Percentiles rank a stretch among this genome's conserved stretches.
Evolutionary conservation across 108 stramenopile species (phyloP).

Genomic region (Bacterosira constricta): DNA sequence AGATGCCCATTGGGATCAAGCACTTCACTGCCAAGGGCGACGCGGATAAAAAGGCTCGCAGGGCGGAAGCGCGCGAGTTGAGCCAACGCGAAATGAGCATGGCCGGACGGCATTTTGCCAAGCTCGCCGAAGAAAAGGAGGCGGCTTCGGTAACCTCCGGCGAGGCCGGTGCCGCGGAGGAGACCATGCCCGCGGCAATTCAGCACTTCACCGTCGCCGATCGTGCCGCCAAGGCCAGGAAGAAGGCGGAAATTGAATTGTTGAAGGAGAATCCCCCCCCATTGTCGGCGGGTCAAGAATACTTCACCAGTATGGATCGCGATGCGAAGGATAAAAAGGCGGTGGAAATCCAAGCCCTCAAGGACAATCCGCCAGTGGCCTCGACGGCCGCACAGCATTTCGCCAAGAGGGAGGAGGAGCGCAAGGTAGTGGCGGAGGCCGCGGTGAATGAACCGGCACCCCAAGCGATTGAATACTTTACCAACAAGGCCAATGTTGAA

Average conservation of each 20-base stretch:
- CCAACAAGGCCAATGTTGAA: background rate
- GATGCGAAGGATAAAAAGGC: background rate
- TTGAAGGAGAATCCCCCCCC: slow-evolving; percentile 1
- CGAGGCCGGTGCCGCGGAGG: background rate
- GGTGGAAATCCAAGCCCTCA: background rate
- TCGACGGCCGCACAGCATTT: background rate
- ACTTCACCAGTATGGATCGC: slow-evolving; percentile 3
- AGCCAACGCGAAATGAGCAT: background rate
- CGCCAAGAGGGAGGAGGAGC: background rate
- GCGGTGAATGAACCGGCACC: background rate
- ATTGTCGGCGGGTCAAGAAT: background rate
- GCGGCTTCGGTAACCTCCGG: background rate
- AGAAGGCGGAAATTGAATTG: background rate
- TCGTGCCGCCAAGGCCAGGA: background rate
- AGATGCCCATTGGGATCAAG: background rate
- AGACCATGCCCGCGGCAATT: background rate
- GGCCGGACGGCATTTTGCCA: background rate
- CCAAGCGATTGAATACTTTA: background rate
- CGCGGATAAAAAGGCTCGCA: background rate
- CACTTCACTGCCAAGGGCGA: background rate
- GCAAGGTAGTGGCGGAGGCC: background rate
- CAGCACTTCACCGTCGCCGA: background rate
- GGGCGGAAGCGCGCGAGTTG: background rate
- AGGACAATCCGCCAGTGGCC: background rate
- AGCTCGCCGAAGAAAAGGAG: background rate